These are phyloP conservation scores for Fistulinella staudtii DNA, from an alignment of 1,284 basidiomycete species.

Conservation along the genomic window DNA sequence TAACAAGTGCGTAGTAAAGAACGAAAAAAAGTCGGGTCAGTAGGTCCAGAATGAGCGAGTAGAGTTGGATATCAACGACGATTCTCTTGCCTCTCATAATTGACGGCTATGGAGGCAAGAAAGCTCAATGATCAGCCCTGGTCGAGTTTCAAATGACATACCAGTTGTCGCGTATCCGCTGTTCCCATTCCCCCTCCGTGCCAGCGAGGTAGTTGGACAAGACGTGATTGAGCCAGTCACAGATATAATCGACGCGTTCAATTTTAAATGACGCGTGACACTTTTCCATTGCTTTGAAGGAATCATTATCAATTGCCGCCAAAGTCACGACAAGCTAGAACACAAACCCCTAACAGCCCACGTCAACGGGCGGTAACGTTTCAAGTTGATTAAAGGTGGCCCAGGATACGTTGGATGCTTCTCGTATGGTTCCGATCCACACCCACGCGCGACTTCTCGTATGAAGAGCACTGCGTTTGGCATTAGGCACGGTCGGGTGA, in stretches of 20 bases:
- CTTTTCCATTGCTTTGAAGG: conserved; percentile 29
- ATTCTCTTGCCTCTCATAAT: not conserved
- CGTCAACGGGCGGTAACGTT: conserved; percentile 34
- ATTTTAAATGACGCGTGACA: conserved; percentile 34
- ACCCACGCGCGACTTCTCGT: conserved; percentile 32
- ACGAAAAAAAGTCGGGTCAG: too few relatives aligned
- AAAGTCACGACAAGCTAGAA: not conserved
- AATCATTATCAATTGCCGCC: conserved; percentile 1
- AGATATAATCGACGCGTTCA: conserved; percentile 30
- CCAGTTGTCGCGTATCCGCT: conserved; percentile 27
- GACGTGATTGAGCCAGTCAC: conserved; percentile 31
- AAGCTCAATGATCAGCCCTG: conserved; percentile 1
- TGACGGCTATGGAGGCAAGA: conserved; percentile 9
- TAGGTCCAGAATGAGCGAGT: too few relatives aligned
- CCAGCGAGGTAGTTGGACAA: conserved; percentile 26
- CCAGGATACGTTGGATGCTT: conserved; percentile 27
- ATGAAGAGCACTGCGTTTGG: conserved; percentile 29
- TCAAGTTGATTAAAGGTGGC: conserved; percentile 30
- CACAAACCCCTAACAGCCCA: conserved; percentile 35
- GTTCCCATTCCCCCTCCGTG: conserved; percentile 32
- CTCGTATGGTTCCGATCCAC: conserved; percentile 28
- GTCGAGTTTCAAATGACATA: conserved; percentile 9
- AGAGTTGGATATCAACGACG: too few relatives aligned
- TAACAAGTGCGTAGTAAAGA: too few relatives aligned
- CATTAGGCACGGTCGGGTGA: too few relatives aligned